Base-by-base conservation (phyloP, 2,329 filamentous ascomycete genomes). In the Teratosphaeria epicoccoides region DNA sequence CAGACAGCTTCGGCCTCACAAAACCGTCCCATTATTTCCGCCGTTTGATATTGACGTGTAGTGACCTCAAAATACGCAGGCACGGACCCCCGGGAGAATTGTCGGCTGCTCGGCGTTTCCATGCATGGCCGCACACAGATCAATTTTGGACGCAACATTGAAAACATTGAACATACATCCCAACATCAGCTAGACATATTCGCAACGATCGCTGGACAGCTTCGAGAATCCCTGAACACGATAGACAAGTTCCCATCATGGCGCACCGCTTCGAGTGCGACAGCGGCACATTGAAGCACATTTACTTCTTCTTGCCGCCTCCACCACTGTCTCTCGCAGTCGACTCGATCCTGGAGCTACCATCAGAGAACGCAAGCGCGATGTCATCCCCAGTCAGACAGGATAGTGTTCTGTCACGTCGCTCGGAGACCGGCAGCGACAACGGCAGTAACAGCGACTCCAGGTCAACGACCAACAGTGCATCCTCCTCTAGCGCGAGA, bases 281-380 rank as follows among this genome's bases (percentile, higher is more conserved):
- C 33, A 17, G n/a, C 33, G 33, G 33, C 29, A 50, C 24, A 24
- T 50, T 58, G 45, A 23, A 51, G 14, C 58, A 60, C 33, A 51
- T 60, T 26, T 55, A 56, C 54, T 60, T 60, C 55, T 59, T 59
- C 51, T 14, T 40, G 33, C 20, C 33, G 33, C 33, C 33, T 40
- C 33, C 33, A 40, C n/a, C 14, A 20, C n/a, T 40, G 20, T 40
- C 33, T 17, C 33, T 40, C n/a, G 33, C 33, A 17, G 4, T 40
- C 33, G 33, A 40, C 33, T 40, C 33, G 33, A 40, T 17, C 14
- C 20, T 17, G 17, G 33, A 20, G 20, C 33, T 6, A 5, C 9
- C 33, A 17, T 40, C 33, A 9, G n/a, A 40, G 33, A 22, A n/a
- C n/a, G 33, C 17, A 40, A 40, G 33, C 33, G 33, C 14, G 6